Evolutionary conservation across 2,329 filamentous ascomycete species (phyloP), one percentile per base, ranked within the genome.

Genomic region (Trichoderma semiorbis): DNA sequence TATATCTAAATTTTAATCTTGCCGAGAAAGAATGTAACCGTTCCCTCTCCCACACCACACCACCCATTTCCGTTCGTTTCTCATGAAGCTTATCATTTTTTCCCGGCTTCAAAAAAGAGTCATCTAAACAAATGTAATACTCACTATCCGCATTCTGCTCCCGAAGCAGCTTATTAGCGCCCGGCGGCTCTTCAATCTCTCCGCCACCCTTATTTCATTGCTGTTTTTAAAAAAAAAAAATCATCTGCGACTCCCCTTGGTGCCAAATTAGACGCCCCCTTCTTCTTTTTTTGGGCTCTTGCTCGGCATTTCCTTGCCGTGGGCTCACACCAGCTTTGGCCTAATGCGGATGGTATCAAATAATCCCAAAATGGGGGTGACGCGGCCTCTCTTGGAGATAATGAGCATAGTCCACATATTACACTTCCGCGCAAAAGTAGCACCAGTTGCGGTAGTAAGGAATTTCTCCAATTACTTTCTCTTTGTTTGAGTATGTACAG

Each of bases 261-360:
- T 47, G 39, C 28, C 36, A 60, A 47, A 16, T 39, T 47, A 30
- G 61, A 62, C 55, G 11, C 66, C 30, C 21, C 55, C 55, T 18
- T 43, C 14, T 12, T 36, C 34, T 16, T 36, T 16, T 16, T 30
- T 50, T 36, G 36, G 36, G 30, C 57, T 21, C 34, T 30, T 16
- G 24, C 61, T 71, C 70, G 64, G 63, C 64, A 72, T 68, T 50
- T 68, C 58, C 39, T 58, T 68, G 57, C 70, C 63, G 70, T 28
- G 39, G 16, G 69, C 62, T 36, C 28, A 36, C 57, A 64, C 43
- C n/a, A 34, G 30, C 28, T 18, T 30, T 58, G 55, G 16, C 65
- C 65, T 32, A 68, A 68, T 68, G 24, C 47, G 63, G 63, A 66
- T 66, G 63, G 63, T 66, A 55, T 55, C n/a, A 55, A 66, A 66